These are phyloP conservation scores for Krasilnikovozyma curviuscula DNA, from an alignment of 768 basidiomycete genomes.

Conservation along the genomic window DNA sequence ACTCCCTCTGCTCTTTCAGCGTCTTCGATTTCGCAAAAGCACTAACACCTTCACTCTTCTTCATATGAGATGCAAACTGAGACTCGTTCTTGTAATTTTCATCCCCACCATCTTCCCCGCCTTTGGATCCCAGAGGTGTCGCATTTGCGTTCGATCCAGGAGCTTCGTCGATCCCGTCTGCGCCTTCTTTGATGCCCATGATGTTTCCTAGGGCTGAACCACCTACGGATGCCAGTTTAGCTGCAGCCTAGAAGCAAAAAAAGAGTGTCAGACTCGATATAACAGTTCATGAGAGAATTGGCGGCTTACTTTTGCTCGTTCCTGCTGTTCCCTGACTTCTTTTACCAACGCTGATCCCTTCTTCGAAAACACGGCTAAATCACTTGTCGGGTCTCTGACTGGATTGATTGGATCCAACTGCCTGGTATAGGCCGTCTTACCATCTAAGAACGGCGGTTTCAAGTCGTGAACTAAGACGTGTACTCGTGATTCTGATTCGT, in stretches of 20 bases:
- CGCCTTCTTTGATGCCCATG: slow-evolving; percentile 90
- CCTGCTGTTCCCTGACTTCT: slow-evolving; percentile 90
- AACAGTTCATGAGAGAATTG: not conserved
- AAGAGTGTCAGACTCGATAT: not conserved
- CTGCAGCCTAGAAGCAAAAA: slow-evolving; percentile 44
- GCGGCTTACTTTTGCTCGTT: slow-evolving; percentile 44
- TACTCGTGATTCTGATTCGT: slow-evolving; percentile 72
- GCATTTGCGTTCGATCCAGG: slow-evolving; percentile 14
- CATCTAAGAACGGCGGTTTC: slow-evolving; percentile 94
- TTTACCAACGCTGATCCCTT: slow-evolving; percentile 89
- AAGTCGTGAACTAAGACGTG: slow-evolving; percentile 95
- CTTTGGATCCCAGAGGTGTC: slow-evolving; percentile 12
- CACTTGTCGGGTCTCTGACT: slow-evolving; percentile 75
- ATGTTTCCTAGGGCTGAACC: slow-evolving; percentile 93
- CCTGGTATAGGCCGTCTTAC: slow-evolving; percentile 83
- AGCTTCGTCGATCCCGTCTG: slow-evolving; percentile 70
- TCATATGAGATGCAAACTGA: slow-evolving; percentile 89
- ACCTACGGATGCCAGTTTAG: slow-evolving; percentile 76
- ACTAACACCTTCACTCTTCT: slow-evolving; percentile 49
- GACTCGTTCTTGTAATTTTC: slow-evolving; percentile 69
- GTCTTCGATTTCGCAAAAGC: slow-evolving; percentile 63
- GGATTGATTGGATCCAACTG: slow-evolving; percentile 96
- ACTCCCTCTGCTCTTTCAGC: slow-evolving; percentile 86
- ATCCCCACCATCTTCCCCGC: slow-evolving; percentile 29
- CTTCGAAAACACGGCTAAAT: slow-evolving; percentile 88